These are phyloP conservation scores for Chaetomiaceae sp. DNA, from an alignment of 2,329 filamentous ascomycete genomes.

Conservation along the genomic window DNA sequence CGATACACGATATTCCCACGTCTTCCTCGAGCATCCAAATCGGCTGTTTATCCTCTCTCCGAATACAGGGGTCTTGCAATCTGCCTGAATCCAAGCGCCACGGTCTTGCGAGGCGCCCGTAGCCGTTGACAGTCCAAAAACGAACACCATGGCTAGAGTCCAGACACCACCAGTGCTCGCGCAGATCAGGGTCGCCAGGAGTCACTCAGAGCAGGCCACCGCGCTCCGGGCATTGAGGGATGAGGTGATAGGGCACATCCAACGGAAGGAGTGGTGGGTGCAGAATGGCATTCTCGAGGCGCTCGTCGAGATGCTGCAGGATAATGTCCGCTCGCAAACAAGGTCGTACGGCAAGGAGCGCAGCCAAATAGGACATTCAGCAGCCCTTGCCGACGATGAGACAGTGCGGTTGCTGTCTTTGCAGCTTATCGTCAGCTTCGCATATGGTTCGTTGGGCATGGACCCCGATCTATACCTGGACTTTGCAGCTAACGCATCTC, in stretches of 20 bases:
- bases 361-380: slow-evolving; percentile 32
- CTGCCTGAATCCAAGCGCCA: not conserved
- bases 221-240: slow-evolving; percentile 77
- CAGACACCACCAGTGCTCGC: slow-evolving; percentile 51
- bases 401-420: slow-evolving; percentile 71
- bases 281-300: slow-evolving; percentile 63
- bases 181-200: slow-evolving; percentile 53
- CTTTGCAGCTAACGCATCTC: not conserved
- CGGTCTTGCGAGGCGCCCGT: not conserved
- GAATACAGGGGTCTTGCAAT: not conserved
- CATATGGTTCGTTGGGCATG: slow-evolving; percentile 59
- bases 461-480: not conserved
- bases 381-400: slow-evolving; percentile 56
- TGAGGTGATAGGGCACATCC: slow-evolving; percentile 79
- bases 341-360: slow-evolving; percentile 40
- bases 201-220: slow-evolving; percentile 48
- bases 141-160: slow-evolving; percentile 48
- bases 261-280: slow-evolving; percentile 79
- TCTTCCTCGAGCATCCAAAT: no score
- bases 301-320: slow-evolving; percentile 45
- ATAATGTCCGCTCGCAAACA: slow-evolving; percentile 29
- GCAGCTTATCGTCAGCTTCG: slow-evolving; percentile 78
- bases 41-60: not conserved
- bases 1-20: no score
- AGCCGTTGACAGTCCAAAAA: not conserved